phyloP scores from a whole-genome alignment of 225 moss, liverwort and hornwort species.

The Straminergon stramineum region DNA sequence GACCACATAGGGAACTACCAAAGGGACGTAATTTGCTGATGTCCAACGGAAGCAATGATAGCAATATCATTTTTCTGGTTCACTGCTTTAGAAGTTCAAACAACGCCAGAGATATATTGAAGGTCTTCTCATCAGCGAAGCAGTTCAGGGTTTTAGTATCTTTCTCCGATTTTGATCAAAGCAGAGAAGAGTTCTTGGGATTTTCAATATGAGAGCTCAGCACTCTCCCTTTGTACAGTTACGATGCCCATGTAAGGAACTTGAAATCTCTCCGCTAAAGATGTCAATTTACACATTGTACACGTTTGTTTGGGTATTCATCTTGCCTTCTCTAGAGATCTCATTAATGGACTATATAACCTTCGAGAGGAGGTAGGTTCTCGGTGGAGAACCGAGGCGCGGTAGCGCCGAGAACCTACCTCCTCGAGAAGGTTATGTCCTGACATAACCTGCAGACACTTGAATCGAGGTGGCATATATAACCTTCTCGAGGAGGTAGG shows the following conservation, averaged over 20 bases:
- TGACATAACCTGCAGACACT: no score
- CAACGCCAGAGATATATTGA: not conserved
- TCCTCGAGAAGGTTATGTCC: no score
- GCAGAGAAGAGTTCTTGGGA: not conserved
- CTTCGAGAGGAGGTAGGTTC: no score
- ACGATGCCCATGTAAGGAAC: not conserved
- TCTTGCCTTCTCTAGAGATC: not conserved
- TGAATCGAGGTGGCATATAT: no score
- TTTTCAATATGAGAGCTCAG: not conserved
- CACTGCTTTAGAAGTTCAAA: not conserved
- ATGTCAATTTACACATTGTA: not conserved
- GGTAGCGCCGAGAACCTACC: no score
- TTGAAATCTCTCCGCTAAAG: not conserved
- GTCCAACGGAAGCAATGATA: not conserved
- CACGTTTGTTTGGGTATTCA: not conserved
- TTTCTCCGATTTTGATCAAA: not conserved
- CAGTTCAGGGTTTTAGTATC: not conserved
- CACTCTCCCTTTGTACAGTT: not conserved
- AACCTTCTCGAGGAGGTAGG: no score
- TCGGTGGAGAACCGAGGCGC: no score
- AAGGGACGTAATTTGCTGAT: not conserved
- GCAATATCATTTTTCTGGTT: not conserved
- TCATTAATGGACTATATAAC: no score
- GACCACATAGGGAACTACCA: not conserved
- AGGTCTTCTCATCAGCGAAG: not conserved